Percentiles rank a stretch among this genome's conserved stretches.
Conservation (phyloP, 192 early-diverging fungal genomes). For the Jimgerdemannia lactiflua region DNA sequence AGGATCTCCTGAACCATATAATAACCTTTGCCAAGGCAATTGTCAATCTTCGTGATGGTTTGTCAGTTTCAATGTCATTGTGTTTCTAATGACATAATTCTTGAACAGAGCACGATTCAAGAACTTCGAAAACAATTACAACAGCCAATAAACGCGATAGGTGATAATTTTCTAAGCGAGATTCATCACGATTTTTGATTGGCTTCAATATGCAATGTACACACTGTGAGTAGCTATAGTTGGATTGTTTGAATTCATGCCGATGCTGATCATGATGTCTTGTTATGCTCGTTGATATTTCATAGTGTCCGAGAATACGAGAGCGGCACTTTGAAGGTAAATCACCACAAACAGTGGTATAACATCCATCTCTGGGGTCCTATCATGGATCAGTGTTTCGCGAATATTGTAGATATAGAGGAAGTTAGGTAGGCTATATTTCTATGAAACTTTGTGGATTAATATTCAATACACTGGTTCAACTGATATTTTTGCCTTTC, state of each 20-base stretch:
- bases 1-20: conserved; percentile 4
- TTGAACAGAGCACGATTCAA: background rate
- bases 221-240: conserved; percentile 4
- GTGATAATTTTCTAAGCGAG: conserved; percentile 1
- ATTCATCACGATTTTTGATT: conserved; percentile 12
- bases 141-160: conserved; percentile 2
- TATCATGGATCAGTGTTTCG: background rate
- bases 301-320: background rate
- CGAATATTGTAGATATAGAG: too few species aligned
- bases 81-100: background rate
- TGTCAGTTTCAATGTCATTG: too few species aligned
- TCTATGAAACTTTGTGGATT: too few species aligned
- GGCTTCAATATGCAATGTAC: conserved; percentile 7
- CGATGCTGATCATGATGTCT: background rate
- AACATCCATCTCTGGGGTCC: background rate
- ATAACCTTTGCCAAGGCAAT: background rate
- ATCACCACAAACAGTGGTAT: background rate
- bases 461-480: background rate
- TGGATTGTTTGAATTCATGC: background rate
- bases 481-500: background rate
- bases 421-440: too few species aligned
- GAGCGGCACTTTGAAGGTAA: background rate
- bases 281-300: background rate
- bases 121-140: background rate
- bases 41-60: too few species aligned